A percentile compares a stretch with the other conserved stretches of the same genome.
Evolutionary conservation across 305 asterid genomes (phyloP).

Genomic region (Fraxinus dipetala): DNA sequence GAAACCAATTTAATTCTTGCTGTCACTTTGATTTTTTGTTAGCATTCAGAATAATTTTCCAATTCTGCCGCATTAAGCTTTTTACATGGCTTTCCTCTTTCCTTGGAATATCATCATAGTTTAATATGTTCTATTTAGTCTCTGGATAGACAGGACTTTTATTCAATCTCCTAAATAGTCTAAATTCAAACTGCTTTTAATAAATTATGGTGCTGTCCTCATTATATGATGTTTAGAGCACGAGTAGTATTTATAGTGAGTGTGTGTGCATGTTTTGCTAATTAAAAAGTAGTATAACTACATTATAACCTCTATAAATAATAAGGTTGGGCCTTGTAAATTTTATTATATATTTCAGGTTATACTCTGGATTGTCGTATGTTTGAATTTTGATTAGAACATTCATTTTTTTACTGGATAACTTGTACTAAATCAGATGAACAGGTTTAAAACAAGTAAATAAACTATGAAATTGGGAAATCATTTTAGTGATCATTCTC

Average conservation of each 20-base stretch:
- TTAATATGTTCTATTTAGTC: neutral
- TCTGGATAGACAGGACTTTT: slow-evolving; percentile 4
- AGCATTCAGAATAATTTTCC: neutral
- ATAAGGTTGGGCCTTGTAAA: neutral
- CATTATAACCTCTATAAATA: neutral
- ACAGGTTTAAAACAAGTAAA: neutral
- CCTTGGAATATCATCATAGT: slow-evolving; percentile 11
- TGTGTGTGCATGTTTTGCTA: neutral
- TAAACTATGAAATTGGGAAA: neutral
- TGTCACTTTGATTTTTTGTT: neutral
- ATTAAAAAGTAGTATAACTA: neutral
- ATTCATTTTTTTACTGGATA: neutral
- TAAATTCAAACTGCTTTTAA: slow-evolving; percentile 13
- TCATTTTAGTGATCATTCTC: neutral
- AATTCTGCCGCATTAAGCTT: neutral
- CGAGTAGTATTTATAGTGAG: neutral
- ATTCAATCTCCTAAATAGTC: neutral
- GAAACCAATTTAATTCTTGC: neutral
- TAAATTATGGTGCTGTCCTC: neutral
- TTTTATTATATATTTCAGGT: neutral
- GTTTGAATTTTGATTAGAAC: neutral
- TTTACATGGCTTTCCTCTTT: neutral
- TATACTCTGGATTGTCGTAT: neutral
- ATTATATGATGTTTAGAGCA: slow-evolving; percentile 14
- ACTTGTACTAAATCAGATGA: neutral